Conservation (phyloP, 768 basidiomycete genomes). For the Mycena venus region DNA sequence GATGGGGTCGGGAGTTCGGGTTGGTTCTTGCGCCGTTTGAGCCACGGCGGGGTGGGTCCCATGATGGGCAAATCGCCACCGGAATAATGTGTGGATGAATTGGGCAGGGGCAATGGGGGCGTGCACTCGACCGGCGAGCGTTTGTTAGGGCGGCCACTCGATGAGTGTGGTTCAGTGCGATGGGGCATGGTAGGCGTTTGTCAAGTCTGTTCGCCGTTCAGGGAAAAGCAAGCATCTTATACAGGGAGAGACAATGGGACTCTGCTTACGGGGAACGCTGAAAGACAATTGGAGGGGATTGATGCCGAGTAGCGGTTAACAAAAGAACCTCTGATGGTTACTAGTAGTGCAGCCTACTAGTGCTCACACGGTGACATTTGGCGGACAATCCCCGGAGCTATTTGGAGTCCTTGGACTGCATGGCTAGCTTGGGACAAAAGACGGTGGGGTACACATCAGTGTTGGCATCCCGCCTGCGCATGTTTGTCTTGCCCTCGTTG, state of each 20-base stretch:
- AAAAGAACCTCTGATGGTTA: constrained; percentile 6
- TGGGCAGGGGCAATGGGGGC: background rate
- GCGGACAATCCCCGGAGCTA: background rate
- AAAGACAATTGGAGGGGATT: constrained; percentile 18
- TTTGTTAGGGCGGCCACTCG: background rate
- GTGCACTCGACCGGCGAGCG: constrained; percentile 9
- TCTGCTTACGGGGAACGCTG: background rate
- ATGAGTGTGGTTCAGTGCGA: background rate
- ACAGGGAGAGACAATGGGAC: background rate
- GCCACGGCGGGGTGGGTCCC: constrained; percentile 4
- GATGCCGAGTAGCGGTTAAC: background rate
- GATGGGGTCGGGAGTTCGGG: background rate
- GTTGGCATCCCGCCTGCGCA: no score
- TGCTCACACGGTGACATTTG: background rate
- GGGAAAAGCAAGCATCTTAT: background rate
- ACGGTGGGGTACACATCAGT: no score
- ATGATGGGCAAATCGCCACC: background rate
- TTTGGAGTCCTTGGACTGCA: background rate
- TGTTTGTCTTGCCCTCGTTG: no score
- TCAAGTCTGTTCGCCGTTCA: background rate
- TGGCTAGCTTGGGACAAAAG: background rate
- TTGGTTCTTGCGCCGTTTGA: background rate
- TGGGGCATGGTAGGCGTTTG: background rate
- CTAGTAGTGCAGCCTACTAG: no score
- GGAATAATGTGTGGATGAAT: background rate